Conservation (phyloP, 371 early-diverging fungal species). For the Choanephora cucurbitarum region DNA sequence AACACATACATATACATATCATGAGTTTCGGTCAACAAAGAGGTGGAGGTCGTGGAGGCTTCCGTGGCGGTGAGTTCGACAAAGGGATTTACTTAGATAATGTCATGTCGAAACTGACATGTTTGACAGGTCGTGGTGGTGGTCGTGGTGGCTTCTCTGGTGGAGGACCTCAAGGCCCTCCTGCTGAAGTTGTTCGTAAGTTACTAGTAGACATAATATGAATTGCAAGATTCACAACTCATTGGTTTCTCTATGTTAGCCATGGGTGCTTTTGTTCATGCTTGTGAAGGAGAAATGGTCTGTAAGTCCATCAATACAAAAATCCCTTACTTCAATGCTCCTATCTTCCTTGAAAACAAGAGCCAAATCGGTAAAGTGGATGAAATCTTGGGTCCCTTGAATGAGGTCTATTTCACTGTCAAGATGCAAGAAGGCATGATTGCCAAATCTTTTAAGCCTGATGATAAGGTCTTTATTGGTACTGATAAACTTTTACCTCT, state of each 20-base stretch:
- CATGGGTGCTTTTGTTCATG: conserved; percentile 93
- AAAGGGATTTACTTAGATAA: conserved; percentile 8
- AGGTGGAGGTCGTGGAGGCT: conserved; percentile 1
- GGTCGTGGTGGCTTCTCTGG: conserved; percentile 73
- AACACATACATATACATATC: conserved; percentile 1
- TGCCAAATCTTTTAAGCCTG: conserved; percentile 87
- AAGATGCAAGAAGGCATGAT: conserved; percentile 94
- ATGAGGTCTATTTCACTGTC: conserved; percentile 96
- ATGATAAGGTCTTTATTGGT: conserved; percentile 92
- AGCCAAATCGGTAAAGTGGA: conserved; percentile 99
- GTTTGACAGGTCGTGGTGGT: conserved; percentile 54
- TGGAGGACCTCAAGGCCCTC: conserved; percentile 72
- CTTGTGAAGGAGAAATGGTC: conserved; percentile 97
- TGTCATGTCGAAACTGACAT: not conserved
- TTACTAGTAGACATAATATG: conserved; percentile 2
- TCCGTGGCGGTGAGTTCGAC: not conserved
- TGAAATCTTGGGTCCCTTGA: conserved; percentile 98
- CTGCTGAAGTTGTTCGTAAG: conserved; percentile 77
- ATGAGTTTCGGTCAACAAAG: not conserved
- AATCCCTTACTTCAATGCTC: conserved; percentile 99
- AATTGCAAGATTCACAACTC: no score
- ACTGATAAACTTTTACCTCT: conserved; percentile 93
- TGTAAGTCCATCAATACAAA: conserved; percentile 89
- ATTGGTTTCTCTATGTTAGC: no score
- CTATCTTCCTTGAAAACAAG: conserved; percentile 96